phyloP scores from a whole-genome alignment of 768 basidiomycete genomes.

The Cystofilobasidium bisporidii region DNA sequence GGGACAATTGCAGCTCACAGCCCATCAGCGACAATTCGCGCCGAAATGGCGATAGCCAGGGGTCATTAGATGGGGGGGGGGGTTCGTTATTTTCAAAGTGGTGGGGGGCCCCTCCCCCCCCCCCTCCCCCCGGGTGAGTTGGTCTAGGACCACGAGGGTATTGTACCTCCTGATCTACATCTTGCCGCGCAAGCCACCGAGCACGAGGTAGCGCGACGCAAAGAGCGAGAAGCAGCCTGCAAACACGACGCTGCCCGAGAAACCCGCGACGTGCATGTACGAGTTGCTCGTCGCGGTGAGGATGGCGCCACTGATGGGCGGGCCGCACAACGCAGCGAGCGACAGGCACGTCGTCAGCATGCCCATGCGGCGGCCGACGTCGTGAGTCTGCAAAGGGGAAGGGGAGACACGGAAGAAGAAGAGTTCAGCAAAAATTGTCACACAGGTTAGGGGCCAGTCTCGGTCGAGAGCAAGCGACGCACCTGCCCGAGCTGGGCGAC shows the following conservation, averaged over 20 bases:
- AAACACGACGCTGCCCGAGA: slow-evolving; percentile 23
- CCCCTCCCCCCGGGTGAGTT: no score
- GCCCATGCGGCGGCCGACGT: slow-evolving; percentile 21
- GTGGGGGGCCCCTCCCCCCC: no score
- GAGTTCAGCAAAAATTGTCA: no score
- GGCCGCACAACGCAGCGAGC: slow-evolving; percentile 12
- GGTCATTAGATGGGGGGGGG: no score
- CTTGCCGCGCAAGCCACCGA: neutral
- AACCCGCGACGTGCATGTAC: slow-evolving; percentile 22
- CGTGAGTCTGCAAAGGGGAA: slow-evolving; percentile 5
- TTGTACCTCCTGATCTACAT: no score
- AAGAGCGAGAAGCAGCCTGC: neutral
- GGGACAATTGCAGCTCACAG: no score
- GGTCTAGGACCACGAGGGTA: no score
- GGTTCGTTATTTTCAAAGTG: no score
- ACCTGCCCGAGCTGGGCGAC: slow-evolving; percentile 28
- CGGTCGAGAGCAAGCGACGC: neutral
- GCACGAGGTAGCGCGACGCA: neutral
- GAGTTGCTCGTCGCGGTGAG: neutral
- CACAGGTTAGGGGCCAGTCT: neutral
- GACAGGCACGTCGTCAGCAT: slow-evolving; percentile 25
- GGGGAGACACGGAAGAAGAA: neutral
- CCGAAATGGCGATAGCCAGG: no score
- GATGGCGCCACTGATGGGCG: slow-evolving; percentile 27
- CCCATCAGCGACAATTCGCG: no score